phyloP scores from a whole-genome alignment of 805 yeast species.

The Alloascoidea hylecoeti region DNA sequence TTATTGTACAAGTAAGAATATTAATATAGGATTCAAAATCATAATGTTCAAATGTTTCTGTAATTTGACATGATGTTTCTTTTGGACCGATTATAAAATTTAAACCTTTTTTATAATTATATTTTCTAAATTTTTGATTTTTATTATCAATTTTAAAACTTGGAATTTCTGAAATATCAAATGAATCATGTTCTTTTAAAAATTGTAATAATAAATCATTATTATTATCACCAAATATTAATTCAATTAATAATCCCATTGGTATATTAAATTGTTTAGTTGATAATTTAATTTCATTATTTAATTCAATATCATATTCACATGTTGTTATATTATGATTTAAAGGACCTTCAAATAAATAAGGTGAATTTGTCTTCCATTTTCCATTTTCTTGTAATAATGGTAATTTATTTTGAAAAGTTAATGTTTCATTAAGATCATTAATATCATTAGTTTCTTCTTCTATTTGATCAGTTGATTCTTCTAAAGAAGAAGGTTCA shows the following conservation, averaged over 20 bases:
- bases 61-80: conserved; percentile 60
- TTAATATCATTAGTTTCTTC: not conserved
- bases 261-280: not conserved
- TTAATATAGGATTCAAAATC: conserved; percentile 42
- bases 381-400: too few species aligned
- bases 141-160: not conserved
- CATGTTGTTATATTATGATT: not conserved
- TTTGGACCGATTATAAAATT: conserved; percentile 85
- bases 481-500: not conserved
- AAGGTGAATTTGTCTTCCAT: not conserved
- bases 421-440: not conserved
- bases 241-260: not conserved
- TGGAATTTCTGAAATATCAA: not conserved
- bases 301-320: not conserved
- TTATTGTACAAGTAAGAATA: conserved; percentile 47
- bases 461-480: too few species aligned
- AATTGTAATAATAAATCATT: not conserved
- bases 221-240: conserved; percentile 1
- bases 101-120: conserved; percentile 59
- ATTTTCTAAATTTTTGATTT: conserved; percentile 19
- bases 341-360: not conserved
- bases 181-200: not conserved
- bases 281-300: not conserved
- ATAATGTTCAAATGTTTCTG: conserved; percentile 44
- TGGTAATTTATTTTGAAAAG: too few species aligned